phyloP scores from a whole-genome alignment of 1,284 basidiomycete genomes.

The Leccinum subrobustum region DNA sequence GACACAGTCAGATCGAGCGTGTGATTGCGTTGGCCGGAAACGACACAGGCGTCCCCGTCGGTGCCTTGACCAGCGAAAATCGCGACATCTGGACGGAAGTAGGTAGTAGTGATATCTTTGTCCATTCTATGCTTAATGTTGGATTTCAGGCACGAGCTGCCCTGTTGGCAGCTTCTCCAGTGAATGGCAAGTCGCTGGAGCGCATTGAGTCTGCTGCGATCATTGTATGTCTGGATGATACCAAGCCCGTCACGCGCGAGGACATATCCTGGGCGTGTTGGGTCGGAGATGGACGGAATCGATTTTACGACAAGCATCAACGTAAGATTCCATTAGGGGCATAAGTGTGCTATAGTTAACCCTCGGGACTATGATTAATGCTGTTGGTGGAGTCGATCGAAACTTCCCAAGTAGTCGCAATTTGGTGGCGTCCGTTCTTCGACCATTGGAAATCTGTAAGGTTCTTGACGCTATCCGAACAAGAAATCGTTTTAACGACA shows the following conservation, averaged over 20 bases:
- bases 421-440: too few species aligned
- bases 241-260: constrained; percentile 76
- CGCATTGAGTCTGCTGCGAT: constrained; percentile 91
- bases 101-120: constrained; percentile 18
- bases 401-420: too few species aligned
- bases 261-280: constrained; percentile 84
- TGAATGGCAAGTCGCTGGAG: constrained; percentile 70
- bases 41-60: constrained; percentile 63
- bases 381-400: too few species aligned
- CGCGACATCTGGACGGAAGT: constrained; percentile 90
- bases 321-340: constrained; percentile 44
- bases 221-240: constrained; percentile 84
- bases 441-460: too few species aligned
- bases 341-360: constrained; percentile 1
- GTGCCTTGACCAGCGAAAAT: constrained; percentile 86
- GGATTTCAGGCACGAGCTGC: constrained; percentile 55
- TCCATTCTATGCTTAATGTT: neutral
- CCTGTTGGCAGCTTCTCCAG: constrained; percentile 64
- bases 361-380: too few species aligned
- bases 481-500: too few species aligned
- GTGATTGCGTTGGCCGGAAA: constrained; percentile 72
- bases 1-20: constrained; percentile 71
- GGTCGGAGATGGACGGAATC: constrained; percentile 90
- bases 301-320: constrained; percentile 99
- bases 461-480: too few species aligned